Evolutionary conservation across 1,284 basidiomycete genomes (phyloP).

Genomic region (Rhodotorula glutinis): DNA sequence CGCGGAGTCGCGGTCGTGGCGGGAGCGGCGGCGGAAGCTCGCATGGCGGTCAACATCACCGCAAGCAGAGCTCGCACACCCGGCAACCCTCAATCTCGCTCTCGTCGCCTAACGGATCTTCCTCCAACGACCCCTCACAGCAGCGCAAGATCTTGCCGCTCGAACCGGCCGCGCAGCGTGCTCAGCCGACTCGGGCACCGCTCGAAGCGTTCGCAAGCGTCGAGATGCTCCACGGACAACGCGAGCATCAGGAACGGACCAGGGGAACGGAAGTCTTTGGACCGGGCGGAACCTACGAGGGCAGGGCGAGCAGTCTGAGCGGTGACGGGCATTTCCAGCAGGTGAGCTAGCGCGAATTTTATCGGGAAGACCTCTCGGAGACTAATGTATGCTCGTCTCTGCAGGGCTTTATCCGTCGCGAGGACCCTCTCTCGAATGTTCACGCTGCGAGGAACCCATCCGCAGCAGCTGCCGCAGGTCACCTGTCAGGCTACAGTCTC

Average conservation of each 20-base stretch:
- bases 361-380: too few species aligned
- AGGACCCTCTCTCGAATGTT: slow-evolving; percentile 20
- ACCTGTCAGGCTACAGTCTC: neutral
- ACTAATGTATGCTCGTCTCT: too few species aligned
- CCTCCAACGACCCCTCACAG: slow-evolving; percentile 6
- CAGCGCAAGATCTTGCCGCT: slow-evolving; percentile 32
- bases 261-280: slow-evolving; percentile 32
- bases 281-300: slow-evolving; percentile 26
- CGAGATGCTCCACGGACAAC: slow-evolving; percentile 38
- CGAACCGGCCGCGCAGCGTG: slow-evolving; percentile 23
- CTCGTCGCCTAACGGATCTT: slow-evolving; percentile 3
- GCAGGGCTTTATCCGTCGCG: slow-evolving; percentile 19
- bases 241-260: slow-evolving; percentile 19
- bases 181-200: slow-evolving; percentile 28
- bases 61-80: slow-evolving; percentile 18
- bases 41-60: slow-evolving; percentile 1
- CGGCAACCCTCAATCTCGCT: slow-evolving; percentile 32
- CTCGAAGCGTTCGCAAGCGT: slow-evolving; percentile 37
- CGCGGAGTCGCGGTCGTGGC: neutral
- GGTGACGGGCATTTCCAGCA: neutral
- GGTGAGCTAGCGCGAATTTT: too few species aligned
- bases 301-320: slow-evolving; percentile 16
- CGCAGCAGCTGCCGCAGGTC: neutral
- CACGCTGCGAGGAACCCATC: slow-evolving; percentile 27
- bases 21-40: neutral